phyloP scores from a whole-genome alignment of 495 filamentous ascomycete genomes.

The Ascodesmis nigricans region DNA sequence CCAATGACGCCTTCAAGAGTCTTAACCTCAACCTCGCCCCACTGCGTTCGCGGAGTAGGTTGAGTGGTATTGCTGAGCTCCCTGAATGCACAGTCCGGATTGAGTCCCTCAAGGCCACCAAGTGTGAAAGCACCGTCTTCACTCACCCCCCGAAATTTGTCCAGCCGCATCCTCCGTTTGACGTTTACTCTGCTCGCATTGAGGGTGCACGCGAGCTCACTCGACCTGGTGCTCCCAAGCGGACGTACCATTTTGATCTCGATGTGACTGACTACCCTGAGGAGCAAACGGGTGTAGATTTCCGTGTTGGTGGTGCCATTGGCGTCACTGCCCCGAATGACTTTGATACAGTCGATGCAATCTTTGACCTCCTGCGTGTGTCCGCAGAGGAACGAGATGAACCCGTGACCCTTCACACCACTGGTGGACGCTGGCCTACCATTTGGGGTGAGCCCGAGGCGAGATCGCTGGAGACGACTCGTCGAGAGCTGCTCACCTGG shows the following conservation, averaged over 20 bases:
- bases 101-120: slow-evolving; percentile 24
- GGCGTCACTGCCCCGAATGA: slow-evolving; percentile 80
- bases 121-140: slow-evolving; percentile 24
- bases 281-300: slow-evolving; percentile 62
- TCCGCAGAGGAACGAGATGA: slow-evolving; percentile 60
- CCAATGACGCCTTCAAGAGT: slow-evolving; percentile 65
- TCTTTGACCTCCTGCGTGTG: slow-evolving; percentile 59
- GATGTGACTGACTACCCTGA: slow-evolving; percentile 90
- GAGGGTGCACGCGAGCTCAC: slow-evolving; percentile 70
- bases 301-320: slow-evolving; percentile 90
- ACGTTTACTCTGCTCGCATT: slow-evolving; percentile 69
- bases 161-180: slow-evolving; percentile 82
- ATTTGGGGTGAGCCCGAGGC: slow-evolving; percentile 90
- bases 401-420: slow-evolving; percentile 53
- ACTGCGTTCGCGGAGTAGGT: slow-evolving; percentile 41
- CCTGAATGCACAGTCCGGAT: slow-evolving; percentile 55
- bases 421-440: slow-evolving; percentile 75
- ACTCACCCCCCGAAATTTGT: slow-evolving; percentile 68
- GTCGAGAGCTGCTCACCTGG: slow-evolving; percentile 82
- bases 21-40: slow-evolving; percentile 53
- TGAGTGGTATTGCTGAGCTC: slow-evolving; percentile 45
- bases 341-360: slow-evolving; percentile 49
- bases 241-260: slow-evolving; percentile 90
- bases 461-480: slow-evolving; percentile 63
- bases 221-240: slow-evolving; percentile 74